A percentile compares a stretch with the other conserved stretches of the same genome.
Conservation (phyloP, 1,284 basidiomycete genomes). For the Cryptococcus depauperatus region DNA sequence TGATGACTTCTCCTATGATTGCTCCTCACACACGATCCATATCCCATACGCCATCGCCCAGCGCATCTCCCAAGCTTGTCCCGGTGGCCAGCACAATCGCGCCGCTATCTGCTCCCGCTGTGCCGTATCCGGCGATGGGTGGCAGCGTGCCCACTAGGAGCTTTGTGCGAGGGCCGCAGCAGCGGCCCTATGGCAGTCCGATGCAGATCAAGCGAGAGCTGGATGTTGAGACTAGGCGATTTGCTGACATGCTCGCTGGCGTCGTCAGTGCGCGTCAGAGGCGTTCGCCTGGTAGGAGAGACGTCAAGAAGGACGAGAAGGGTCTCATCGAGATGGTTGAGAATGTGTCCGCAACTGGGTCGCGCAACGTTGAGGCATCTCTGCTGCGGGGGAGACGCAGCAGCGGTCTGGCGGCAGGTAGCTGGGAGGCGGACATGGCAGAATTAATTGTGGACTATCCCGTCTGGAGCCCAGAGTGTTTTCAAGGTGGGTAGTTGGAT, state of each 20-base stretch:
- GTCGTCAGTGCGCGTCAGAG: constrained; percentile 11
- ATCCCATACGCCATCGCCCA: constrained; percentile 14
- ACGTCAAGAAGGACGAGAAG: constrained; percentile 5
- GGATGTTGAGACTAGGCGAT: constrained; percentile 18
- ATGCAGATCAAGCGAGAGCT: constrained; percentile 8
- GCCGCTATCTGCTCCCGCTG: background rate
- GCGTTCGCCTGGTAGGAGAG: background rate
- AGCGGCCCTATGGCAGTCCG: constrained; percentile 14
- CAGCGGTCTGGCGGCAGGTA: constrained; percentile 21
- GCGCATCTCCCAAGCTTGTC: constrained; percentile 11
- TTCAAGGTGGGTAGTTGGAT: constrained; percentile 25
- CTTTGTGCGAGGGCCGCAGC: constrained; percentile 17
- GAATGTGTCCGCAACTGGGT: constrained; percentile 6
- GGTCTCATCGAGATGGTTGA: constrained; percentile 18
- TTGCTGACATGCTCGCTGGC: constrained; percentile 16
- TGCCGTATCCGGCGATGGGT: background rate
- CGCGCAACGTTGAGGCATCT: background rate
- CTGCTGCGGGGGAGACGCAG: constrained; percentile 4
- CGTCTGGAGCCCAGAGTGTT: constrained; percentile 43
- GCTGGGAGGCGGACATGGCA: constrained; percentile 31
- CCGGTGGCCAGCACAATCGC: constrained; percentile 13
- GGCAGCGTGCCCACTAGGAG: constrained; percentile 7
- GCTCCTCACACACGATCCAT: constrained; percentile 14
- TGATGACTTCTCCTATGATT: constrained; percentile 14
- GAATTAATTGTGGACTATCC: constrained; percentile 45